Base-by-base conservation (phyloP, 1,284 basidiomycete species). In the Tilletia indica region DNA sequence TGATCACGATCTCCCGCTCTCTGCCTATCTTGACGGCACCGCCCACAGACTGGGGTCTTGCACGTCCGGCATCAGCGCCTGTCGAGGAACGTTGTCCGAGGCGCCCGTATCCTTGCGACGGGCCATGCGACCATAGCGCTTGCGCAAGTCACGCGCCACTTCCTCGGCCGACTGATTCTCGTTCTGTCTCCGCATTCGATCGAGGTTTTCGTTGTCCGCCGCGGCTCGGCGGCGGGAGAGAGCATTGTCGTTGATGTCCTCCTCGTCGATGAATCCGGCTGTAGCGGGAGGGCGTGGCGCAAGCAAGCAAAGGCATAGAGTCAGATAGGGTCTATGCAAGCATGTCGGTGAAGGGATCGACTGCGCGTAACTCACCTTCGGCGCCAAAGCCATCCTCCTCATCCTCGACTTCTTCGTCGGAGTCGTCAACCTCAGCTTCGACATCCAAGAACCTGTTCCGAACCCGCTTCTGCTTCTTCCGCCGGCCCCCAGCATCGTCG, bases 21-120 rank as follows among this genome's bases (percentile, higher is more conserved):
- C 93, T 90, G 19, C 96, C 95, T 67, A 91, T 89, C 93, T 94
- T 94, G 79, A 96, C 94, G 77, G 89, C 69, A 99, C 90, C 86
- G 95, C 94, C 94, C 94, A 99, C 77, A 99, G 86, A 82, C 90
- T 95, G 5, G 96, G 93, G 84, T 99, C 96, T 73, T 97, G 91
- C 6, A 97, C 94, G 16, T 92, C 93, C 47, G 96, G 96, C 95
- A 99, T 98, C 58, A 97, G 88, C 66, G 97, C 86, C n/a, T 94
- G 89, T 82, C 98, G 94, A 0, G 97, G 96, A 45, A 98, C 91
- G 19, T 71, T 45, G 67, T 83, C 79, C 48, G 79, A 78, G 78
- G 93, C 92, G 82, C 94, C 96, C 47, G 83, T 85, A 74, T 83
- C 82, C n/a, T 82, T 80, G 31, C 78, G 74, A 71, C 84, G 76